Percentiles rank a stretch among this genome's conserved stretches.
phyloP scores from a whole-genome alignment of 1,284 basidiomycete genomes.

The Ganoderma boninense region DNA sequence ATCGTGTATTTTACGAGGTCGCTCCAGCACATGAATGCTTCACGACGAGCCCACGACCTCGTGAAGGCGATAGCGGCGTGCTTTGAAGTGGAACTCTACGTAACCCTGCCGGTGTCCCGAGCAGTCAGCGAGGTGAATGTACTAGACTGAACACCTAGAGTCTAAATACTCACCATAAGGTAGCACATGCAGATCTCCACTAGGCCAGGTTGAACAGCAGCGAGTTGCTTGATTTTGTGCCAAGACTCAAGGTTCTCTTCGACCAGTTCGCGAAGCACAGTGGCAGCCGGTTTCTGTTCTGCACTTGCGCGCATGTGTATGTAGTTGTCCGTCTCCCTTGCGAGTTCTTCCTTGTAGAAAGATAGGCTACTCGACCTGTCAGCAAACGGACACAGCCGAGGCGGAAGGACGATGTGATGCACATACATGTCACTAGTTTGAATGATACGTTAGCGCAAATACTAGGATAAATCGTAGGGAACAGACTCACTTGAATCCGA shows the following conservation, averaged over 20 bases:
- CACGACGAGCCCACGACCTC: conserved; percentile 20
- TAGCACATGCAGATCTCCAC: conserved; percentile 2
- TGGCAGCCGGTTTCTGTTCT: conserved; percentile 10
- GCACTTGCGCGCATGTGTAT: conserved; percentile 21
- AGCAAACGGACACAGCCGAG: too few species aligned
- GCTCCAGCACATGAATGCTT: neutral
- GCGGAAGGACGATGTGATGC: neutral
- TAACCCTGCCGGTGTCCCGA: conserved; percentile 11
- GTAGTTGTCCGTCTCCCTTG: conserved; percentile 27
- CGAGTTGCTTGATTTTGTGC: conserved; percentile 11
- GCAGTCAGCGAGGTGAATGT: neutral
- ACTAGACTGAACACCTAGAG: neutral
- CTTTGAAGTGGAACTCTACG: conserved; percentile 27
- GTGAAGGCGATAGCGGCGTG: conserved; percentile 25
- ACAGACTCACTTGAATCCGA: conserved; percentile 23
- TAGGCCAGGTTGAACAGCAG: neutral
- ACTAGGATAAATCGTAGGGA: neutral
- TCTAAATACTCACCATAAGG: conserved; percentile 19
- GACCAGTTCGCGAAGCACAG: conserved; percentile 21
- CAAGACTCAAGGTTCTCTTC: conserved; percentile 24
- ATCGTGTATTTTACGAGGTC: too few species aligned
- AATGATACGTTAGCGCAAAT: neutral
- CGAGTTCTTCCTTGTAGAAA: conserved; percentile 32
- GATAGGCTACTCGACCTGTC: conserved; percentile 17
- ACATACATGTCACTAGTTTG: conserved; percentile 27